These are phyloP conservation scores for Fusarium tuaranense DNA, from an alignment of 2,329 filamentous ascomycete species.

Conservation along the genomic window DNA sequence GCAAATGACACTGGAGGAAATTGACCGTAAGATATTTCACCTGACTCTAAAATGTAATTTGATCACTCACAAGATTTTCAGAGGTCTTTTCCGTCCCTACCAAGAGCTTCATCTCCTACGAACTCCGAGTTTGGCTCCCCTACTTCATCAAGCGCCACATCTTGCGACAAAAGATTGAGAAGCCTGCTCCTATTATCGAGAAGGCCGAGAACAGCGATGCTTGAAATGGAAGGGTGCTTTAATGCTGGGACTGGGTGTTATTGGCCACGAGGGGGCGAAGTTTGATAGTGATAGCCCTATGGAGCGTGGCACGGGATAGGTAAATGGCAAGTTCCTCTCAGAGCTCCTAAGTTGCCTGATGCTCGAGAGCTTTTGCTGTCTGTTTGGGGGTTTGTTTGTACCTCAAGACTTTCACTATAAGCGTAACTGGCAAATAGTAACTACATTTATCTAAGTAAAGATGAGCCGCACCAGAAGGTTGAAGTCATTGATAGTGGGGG, in stretches of 20 bases:
- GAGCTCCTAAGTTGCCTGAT: not conserved
- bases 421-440: not conserved
- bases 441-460: not conserved
- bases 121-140: slow-evolving; percentile 49
- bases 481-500: not conserved
- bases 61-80: not conserved
- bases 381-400: not conserved
- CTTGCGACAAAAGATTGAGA: slow-evolving; percentile 47
- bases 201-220: slow-evolving; percentile 18
- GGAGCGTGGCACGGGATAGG: not conserved
- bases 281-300: not conserved
- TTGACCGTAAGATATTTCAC: not conserved
- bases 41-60: fast-evolving
- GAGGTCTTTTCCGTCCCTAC: slow-evolving; percentile 18
- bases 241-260: not conserved
- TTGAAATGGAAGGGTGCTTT: not conserved
- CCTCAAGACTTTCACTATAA: not conserved
- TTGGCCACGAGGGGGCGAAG: too few relatives aligned
- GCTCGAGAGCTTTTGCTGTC: not conserved
- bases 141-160: slow-evolving; percentile 54
- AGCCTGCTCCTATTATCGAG: slow-evolving; percentile 48
- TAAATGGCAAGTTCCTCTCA: too few relatives aligned
- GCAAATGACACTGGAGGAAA: slow-evolving; percentile 52
- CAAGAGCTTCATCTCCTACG: slow-evolving; percentile 47
- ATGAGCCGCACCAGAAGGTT: not conserved